Percentiles rank a stretch among this genome's conserved stretches.
Conservation (phyloP, 208 protist genomes). For the Leishmania major region DNA sequence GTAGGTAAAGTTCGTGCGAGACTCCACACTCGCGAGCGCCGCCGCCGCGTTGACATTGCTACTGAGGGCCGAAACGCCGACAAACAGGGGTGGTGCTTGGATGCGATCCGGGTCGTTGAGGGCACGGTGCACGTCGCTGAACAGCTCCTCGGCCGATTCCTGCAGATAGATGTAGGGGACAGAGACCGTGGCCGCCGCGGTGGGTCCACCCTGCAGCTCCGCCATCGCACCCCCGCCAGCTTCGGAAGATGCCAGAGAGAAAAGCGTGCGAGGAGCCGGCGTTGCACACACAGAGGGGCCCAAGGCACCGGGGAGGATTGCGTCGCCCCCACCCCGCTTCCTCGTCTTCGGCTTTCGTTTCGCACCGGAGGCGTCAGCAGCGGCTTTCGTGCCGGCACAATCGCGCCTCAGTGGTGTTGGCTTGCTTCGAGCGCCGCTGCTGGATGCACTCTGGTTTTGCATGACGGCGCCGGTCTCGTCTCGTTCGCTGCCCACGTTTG, state of each 20-base stretch:
- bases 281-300: neutral
- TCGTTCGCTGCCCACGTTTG: neutral
- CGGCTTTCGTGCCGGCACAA: neutral
- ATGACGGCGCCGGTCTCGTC: neutral
- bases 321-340: neutral
- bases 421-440: constrained; percentile 1
- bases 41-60: neutral
- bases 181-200: constrained; percentile 18
- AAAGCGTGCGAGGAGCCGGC: constrained; percentile 39
- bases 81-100: constrained; percentile 82
- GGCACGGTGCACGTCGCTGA: constrained; percentile 44
- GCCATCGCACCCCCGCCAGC: constrained; percentile 1
- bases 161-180: constrained; percentile 47
- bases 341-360: constrained; percentile 12
- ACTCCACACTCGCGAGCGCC: constrained; percentile 11
- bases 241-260: constrained; percentile 36
- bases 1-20: constrained; percentile 36
- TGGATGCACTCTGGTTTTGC: neutral
- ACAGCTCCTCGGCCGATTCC: constrained; percentile 40
- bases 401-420: constrained; percentile 14
- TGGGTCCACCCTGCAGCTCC: constrained; percentile 14
- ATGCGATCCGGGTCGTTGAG: constrained; percentile 84
- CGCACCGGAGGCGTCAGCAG: neutral
- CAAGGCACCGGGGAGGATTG: neutral
- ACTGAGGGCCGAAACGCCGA: constrained; percentile 43